Evolutionary conservation across 1,284 basidiomycete genomes (phyloP).

Genomic region (Cryptococcus sp.): DNA sequence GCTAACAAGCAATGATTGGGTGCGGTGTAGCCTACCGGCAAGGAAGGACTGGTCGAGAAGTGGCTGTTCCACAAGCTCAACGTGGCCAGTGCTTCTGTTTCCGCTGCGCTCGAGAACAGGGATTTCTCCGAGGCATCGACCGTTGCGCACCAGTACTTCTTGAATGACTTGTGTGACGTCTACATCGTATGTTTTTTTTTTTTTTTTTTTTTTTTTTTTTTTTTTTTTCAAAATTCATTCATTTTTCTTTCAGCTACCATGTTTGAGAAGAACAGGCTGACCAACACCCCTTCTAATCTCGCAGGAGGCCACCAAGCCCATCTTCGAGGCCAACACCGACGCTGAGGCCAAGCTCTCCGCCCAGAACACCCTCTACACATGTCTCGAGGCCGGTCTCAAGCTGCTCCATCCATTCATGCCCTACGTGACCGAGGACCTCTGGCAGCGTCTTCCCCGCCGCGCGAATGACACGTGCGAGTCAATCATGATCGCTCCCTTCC

Average conservation of each 20-base stretch:
- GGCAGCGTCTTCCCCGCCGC: constrained; percentile 89
- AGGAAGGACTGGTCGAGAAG: constrained; percentile 86
- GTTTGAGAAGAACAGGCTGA: neutral
- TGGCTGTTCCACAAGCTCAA: constrained; percentile 98
- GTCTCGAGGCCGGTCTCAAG: constrained; percentile 83
- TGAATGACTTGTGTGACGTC: constrained; percentile 97
- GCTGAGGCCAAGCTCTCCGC: constrained; percentile 68
- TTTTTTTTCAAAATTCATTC: no score
- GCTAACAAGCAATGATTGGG: neutral
- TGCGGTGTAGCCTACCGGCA: constrained; percentile 67
- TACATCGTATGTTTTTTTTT: constrained; percentile 69
- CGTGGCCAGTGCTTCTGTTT: constrained; percentile 70
- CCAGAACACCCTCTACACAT: constrained; percentile 94
- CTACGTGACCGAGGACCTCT: constrained; percentile 96
- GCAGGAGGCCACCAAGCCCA: constrained; percentile 95
- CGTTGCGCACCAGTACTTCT: constrained; percentile 89
- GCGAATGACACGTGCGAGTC: constrained; percentile 76
- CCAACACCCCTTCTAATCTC: neutral
- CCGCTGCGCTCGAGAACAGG: constrained; percentile 69
- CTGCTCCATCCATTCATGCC: constrained; percentile 99
- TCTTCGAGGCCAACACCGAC: constrained; percentile 75
- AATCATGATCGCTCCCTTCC: constrained; percentile 86
- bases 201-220: neutral
- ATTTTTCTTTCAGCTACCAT: no score
- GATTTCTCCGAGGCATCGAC: constrained; percentile 92